Base-by-base conservation (phyloP, 371 early-diverging fungal species). In the Mortierella sp. region DNA sequence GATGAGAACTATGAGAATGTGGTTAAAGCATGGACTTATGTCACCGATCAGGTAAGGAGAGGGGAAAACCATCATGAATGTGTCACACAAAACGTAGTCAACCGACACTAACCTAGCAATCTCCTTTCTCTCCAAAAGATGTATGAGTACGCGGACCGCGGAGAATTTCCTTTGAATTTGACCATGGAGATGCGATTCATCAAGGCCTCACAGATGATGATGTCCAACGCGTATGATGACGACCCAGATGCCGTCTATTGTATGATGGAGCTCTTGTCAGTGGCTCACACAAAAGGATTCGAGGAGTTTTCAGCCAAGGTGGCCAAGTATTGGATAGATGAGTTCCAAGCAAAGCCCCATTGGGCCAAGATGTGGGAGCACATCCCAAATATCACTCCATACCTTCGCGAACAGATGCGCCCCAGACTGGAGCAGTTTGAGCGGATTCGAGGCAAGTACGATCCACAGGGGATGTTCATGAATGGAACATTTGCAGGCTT, bases 231-330 rank as follows among this genome's bases (percentile, higher is more conserved):
- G 2, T 80, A 80, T 17, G 80, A 80, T 44, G 31, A 62, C 12
- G 78, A 80, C 40, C 74, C 80, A 1, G 69, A 80, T 1, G 78
- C 80, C 0, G 63, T 69, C 22, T 80, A 67, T 27, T 56, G 54
- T 34, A 66, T 45, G 29, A 55, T 78, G 0, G 78, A 78, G 47
- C 16, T 80, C 3, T 46, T 80, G 16, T 65, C 73, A 9, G 60
- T 52, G 10, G 46, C 9, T 1, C 54, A 57, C 25, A 80, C 78
- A 4, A 34, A 34, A 21, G 63, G 54, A 13, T 80, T 67, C 54
- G 54, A 67, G 0, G 67, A 77, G 21, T 80, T 80, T 34, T 50
- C 78, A 0, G 41, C 29, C 21, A 66, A 63, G 29, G 19, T 80
- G 6, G 69, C 57, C 8, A 21, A 66, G n/a, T 57, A 57, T 27